Conservation (phyloP, 2,329 filamentous ascomycete species). For the Huntiella omanensis region DNA sequence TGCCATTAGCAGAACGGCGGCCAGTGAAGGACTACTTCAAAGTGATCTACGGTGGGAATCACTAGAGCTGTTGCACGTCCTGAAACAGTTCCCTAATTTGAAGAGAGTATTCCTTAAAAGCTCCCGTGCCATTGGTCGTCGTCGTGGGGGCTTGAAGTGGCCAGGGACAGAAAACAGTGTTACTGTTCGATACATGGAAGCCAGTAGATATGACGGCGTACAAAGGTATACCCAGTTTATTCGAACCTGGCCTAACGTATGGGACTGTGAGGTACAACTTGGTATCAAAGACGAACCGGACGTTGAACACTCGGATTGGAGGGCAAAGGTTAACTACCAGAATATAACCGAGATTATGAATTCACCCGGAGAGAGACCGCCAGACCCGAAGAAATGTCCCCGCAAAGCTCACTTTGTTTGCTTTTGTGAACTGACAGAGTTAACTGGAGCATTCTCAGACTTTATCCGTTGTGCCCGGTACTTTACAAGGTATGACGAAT, state of each 20-base stretch:
- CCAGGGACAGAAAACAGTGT: slow-evolving; percentile 5
- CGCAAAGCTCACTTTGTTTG: background rate
- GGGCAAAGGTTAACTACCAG: background rate
- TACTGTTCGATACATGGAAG: background rate
- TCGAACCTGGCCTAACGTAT: background rate
- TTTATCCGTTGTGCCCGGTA: background rate
- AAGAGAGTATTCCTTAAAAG: slow-evolving; percentile 6
- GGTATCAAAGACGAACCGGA: background rate
- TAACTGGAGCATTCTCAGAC: background rate
- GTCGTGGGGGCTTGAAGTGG: background rate
- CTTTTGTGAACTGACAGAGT: background rate
- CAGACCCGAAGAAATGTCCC: no score
- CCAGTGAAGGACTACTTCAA: background rate
- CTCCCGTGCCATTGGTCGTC: background rate
- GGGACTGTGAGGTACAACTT: background rate
- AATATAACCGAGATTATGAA: background rate
- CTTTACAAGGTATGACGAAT: no score
- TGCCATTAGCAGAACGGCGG: background rate
- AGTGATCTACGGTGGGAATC: no score
- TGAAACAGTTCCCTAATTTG: slow-evolving; percentile 2
- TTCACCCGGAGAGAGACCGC: background rate
- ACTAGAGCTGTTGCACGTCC: background rate
- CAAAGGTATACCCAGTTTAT: background rate
- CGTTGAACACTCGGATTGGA: no score
- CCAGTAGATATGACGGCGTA: background rate